phyloP scores from a whole-genome alignment of 768 basidiomycete species.

The Asterophora lycoperdoides region DNA sequence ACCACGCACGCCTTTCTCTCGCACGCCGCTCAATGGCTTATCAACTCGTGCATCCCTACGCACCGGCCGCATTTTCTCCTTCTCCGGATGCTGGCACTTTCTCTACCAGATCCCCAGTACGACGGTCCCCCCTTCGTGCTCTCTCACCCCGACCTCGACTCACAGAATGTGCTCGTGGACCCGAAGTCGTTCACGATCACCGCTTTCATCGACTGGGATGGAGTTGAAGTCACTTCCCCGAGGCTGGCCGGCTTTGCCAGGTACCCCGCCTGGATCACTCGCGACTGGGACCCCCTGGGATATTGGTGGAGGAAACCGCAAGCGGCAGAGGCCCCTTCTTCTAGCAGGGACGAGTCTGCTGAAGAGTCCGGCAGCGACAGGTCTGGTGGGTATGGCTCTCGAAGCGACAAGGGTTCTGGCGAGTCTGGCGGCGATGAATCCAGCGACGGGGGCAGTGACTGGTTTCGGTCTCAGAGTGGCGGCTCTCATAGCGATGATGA shows the following conservation, averaged over 20 bases:
- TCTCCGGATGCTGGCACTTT: neutral
- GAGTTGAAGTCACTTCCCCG: constrained; percentile 10
- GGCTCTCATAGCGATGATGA: too few species aligned
- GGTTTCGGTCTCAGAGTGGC: too few species aligned
- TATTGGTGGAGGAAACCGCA: constrained; percentile 11
- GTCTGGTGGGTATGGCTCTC: too few species aligned
- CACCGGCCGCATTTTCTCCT: neutral
- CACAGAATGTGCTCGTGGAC: constrained; percentile 25
- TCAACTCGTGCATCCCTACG: neutral
- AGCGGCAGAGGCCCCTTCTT: neutral
- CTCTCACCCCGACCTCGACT: constrained; percentile 21
- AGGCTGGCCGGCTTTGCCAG: constrained; percentile 19
- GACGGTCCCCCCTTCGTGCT: constrained; percentile 24
- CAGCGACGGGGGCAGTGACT: too few species aligned
- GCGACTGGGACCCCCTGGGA: constrained; percentile 22
- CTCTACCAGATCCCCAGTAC: constrained; percentile 16
- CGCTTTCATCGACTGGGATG: constrained; percentile 27
- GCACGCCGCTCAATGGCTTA: neutral
- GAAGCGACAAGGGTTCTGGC: too few species aligned
- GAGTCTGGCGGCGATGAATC: too few species aligned
- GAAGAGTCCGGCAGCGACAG: too few species aligned
- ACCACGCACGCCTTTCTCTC: neutral
- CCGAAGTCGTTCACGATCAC: constrained; percentile 18
- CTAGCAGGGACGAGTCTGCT: too few species aligned
- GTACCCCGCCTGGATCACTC: constrained; percentile 25